Evolutionary conservation across 345 rosid genomes (phyloP).

Genomic region (Excoecaria agallocha): DNA sequence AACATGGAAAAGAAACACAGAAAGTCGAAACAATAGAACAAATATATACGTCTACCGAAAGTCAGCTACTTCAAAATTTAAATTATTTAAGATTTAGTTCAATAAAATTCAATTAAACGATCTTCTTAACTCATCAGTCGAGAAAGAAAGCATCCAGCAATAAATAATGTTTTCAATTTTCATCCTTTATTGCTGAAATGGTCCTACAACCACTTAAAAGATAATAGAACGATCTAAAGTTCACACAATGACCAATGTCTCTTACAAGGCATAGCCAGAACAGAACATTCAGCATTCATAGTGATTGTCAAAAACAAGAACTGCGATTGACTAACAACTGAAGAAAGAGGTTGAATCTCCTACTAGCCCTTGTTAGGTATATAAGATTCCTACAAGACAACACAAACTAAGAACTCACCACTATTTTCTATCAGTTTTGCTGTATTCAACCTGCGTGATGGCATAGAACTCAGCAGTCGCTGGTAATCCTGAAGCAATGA

Average conservation of each 20-base stretch:
- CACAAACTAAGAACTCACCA: constrained; percentile 46
- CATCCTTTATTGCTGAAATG: not conserved
- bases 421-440: constrained; percentile 92
- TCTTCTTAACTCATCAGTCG: no score
- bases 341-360: not conserved
- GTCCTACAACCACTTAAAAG: not conserved
- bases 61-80: not conserved
- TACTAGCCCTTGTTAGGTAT: not conserved
- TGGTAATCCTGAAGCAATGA: constrained; percentile 99
- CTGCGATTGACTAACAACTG: not conserved
- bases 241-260: not conserved
- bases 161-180: not conserved
- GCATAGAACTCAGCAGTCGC: constrained; percentile 94
- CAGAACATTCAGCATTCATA: not conserved
- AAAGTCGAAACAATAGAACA: not conserved
- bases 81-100: not conserved
- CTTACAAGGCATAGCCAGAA: not conserved
- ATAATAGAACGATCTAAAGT: not conserved
- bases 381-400: not conserved
- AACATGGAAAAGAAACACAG: not conserved
- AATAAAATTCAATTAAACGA: not conserved
- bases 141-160: no score
- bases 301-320: not conserved
- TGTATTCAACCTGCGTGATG: constrained; percentile 96
- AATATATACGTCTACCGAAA: not conserved